Conservation (phyloP, 495 filamentous ascomycete species). For the Hypoxylon rickii region DNA sequence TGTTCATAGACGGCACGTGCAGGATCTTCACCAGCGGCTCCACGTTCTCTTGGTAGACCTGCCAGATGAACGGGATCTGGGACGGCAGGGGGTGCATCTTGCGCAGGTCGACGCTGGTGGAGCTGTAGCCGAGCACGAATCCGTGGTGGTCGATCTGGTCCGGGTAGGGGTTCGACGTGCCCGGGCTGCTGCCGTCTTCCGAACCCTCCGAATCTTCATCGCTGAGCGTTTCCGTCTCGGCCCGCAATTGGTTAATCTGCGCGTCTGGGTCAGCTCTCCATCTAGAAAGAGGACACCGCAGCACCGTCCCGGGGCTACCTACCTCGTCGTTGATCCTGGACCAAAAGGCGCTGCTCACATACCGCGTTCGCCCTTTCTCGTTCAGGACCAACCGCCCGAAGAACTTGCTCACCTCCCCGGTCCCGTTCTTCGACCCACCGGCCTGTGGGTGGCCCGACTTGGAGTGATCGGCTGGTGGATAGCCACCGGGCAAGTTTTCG, state of each 20-base stretch:
- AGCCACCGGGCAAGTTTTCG: slow-evolving; percentile 29
- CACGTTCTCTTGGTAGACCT: slow-evolving; percentile 70
- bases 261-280: not conserved
- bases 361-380: slow-evolving; percentile 75
- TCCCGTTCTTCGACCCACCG: slow-evolving; percentile 31
- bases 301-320: slow-evolving; percentile 22
- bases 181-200: slow-evolving; percentile 56
- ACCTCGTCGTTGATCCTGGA: slow-evolving; percentile 87
- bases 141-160: slow-evolving; percentile 62
- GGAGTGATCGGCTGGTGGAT: slow-evolving; percentile 19
- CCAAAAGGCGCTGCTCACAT: slow-evolving; percentile 90
- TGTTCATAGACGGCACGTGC: slow-evolving; percentile 63
- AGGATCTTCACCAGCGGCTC: slow-evolving; percentile 72
- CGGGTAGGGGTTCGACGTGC: slow-evolving; percentile 39
- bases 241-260: slow-evolving; percentile 74
- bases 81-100: slow-evolving; percentile 60
- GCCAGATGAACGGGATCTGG: slow-evolving; percentile 70
- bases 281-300: not conserved
- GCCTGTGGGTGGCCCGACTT: slow-evolving; percentile 30
- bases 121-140: slow-evolving; percentile 72
- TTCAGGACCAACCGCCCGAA: slow-evolving; percentile 85
- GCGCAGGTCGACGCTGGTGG: slow-evolving; percentile 54
- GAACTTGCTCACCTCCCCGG: slow-evolving; percentile 61
- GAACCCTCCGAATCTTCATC: slow-evolving; percentile 69
- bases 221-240: slow-evolving; percentile 67